These are phyloP conservation scores for Chondrostereum purpureum DNA, from an alignment of 1,284 basidiomycete species.

Conservation along the genomic window DNA sequence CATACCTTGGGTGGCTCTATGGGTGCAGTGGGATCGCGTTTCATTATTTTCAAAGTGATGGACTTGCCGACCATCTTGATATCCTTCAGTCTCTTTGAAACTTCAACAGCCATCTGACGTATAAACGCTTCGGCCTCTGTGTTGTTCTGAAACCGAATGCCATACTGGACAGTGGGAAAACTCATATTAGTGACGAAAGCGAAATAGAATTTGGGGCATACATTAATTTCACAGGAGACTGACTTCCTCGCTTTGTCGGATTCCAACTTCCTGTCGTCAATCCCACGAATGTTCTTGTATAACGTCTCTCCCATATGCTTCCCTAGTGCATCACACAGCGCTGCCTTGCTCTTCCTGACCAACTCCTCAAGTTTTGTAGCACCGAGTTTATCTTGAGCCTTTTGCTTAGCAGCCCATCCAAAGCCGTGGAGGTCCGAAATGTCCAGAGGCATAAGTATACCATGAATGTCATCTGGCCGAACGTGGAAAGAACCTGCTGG, in stretches of 20 bases:
- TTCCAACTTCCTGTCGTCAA: constrained; percentile 77
- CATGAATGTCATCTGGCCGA: constrained; percentile 41
- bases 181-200: constrained; percentile 16
- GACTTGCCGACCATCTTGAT: constrained; percentile 65
- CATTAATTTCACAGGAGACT: constrained; percentile 89
- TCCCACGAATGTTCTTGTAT: constrained; percentile 78
- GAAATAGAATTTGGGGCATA: constrained; percentile 31
- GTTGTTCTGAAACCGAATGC: constrained; percentile 84
- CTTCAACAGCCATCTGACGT: constrained; percentile 68
- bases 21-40: constrained; percentile 80
- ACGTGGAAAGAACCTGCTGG: constrained; percentile 84
- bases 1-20: constrained; percentile 87
- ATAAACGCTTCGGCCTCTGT: constrained; percentile 80
- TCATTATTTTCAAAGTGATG: constrained; percentile 85
- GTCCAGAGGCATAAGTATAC: constrained; percentile 69
- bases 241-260: constrained; percentile 81
- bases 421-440: constrained; percentile 88
- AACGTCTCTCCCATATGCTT: constrained; percentile 79
- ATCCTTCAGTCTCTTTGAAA: constrained; percentile 62
- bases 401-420: constrained; percentile 68
- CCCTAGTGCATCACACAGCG: constrained; percentile 72
- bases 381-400: constrained; percentile 72
- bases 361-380: constrained; percentile 68
- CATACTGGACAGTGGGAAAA: constrained; percentile 64
- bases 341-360: constrained; percentile 49